Conservation (phyloP, 106 monocot genomes). For the Acorus calamus region DNA sequence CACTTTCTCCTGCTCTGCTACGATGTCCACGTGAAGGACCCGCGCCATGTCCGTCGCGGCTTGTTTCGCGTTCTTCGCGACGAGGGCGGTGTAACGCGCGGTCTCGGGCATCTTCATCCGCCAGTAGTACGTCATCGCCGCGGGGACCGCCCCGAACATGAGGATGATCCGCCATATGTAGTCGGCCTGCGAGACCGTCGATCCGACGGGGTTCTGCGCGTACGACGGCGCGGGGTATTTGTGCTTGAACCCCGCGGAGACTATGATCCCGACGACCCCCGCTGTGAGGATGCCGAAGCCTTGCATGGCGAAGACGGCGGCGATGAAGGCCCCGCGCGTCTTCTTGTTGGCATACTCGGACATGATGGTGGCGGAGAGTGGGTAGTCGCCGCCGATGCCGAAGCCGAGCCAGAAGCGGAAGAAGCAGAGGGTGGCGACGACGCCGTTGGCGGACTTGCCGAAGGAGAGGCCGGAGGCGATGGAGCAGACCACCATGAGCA, state of each 20-base stretch:
- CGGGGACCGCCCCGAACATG: slow-evolving; percentile 72
- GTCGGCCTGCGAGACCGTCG: slow-evolving; percentile 44
- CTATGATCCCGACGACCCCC: slow-evolving; percentile 26
- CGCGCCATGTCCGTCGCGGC: slow-evolving; percentile 75
- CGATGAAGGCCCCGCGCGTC: slow-evolving; percentile 69
- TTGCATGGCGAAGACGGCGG: slow-evolving; percentile 76
- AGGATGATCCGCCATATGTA: slow-evolving; percentile 62
- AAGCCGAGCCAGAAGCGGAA: slow-evolving; percentile 87
- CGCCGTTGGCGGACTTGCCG: slow-evolving; percentile 25
- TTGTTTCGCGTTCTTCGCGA: slow-evolving; percentile 58
- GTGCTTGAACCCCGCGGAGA: slow-evolving; percentile 21
- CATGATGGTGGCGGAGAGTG: slow-evolving; percentile 80
- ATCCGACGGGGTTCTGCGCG: slow-evolving; percentile 17
- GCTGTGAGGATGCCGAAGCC: slow-evolving; percentile 63
- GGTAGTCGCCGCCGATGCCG: slow-evolving; percentile 78
- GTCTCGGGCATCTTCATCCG: slow-evolving; percentile 56
- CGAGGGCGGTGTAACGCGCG: slow-evolving; percentile 67
- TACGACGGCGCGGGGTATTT: too few species aligned
- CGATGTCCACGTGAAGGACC: slow-evolving; percentile 8
- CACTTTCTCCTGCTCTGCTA: neutral
- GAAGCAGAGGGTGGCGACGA: slow-evolving; percentile 62
- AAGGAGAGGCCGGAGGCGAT: slow-evolving; percentile 57
- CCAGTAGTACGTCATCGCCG: slow-evolving; percentile 62
- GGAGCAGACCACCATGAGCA: slow-evolving; percentile 60
- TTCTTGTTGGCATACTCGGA: slow-evolving; percentile 85